Evolutionary conservation across 2,329 filamentous ascomycete species (phyloP).

Genomic region (Penicillium aurantiogriseum): DNA sequence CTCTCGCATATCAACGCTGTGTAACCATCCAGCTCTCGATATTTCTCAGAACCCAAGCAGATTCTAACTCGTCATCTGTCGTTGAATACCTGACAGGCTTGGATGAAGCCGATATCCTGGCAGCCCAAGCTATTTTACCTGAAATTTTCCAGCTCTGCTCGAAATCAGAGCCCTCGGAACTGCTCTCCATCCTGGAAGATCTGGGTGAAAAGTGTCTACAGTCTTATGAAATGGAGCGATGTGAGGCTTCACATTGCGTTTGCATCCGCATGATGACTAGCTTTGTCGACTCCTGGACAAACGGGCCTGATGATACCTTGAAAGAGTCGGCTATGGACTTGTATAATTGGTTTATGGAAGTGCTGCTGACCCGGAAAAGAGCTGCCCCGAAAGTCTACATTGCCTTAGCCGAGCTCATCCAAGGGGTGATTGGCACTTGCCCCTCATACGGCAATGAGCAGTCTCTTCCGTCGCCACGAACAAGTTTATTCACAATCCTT

Average conservation of each 20-base stretch:
- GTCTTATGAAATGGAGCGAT: constrained; percentile 64
- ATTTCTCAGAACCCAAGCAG: constrained; percentile 22
- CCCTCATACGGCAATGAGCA: constrained; percentile 64
- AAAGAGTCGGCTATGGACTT: constrained; percentile 69
- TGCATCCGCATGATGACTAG: constrained; percentile 67
- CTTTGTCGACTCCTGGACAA: constrained; percentile 63
- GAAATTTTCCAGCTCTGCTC: constrained; percentile 32
- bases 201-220: constrained; percentile 51
- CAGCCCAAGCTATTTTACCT: constrained; percentile 32
- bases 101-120: constrained; percentile 39
- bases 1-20: constrained; percentile 37
- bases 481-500: constrained; percentile 72
- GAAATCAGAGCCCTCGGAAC: constrained; percentile 34
- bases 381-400: constrained; percentile 69
- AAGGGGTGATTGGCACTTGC: constrained; percentile 65
- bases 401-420: constrained; percentile 65
- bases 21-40: constrained; percentile 37
- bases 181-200: constrained; percentile 48
- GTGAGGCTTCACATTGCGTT: constrained; percentile 68
- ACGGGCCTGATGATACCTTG: constrained; percentile 57
- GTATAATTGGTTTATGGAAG: constrained; percentile 73
- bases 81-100: constrained; percentile 39
- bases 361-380: constrained; percentile 64
- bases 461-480: constrained; percentile 62
- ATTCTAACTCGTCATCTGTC: constrained; percentile 16